Evolutionary conservation across 2,329 filamentous ascomycete genomes (phyloP), one percentile per base, ranked within the genome.

Genomic region (Cercospora berteroae): DNA sequence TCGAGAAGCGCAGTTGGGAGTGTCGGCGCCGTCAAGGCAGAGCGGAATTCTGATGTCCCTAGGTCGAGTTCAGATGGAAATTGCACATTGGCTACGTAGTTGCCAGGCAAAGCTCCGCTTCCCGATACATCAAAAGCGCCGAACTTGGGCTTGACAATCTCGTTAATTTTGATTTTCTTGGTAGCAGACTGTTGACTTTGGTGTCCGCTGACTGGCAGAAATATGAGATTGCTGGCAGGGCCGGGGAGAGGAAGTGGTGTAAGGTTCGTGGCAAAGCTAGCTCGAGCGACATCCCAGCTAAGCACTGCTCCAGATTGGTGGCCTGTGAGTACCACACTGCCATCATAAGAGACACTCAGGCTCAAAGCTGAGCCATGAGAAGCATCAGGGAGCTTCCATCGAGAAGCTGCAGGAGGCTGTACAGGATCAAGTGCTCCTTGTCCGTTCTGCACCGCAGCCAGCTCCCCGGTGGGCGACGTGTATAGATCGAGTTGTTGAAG

Each of bases 401-500:
- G 74, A 8, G 78, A 78, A 56, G 77, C 75, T 16, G 74, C 63
- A 2, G 78, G 67, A 13, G 81, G 80, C 63, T 82, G 81, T 8
- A 83, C 73, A 77, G 68, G 81, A 50, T 70, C 71, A 16, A 69
- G 56, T 10, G 73, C 68, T 31, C 69, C 60, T 8, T 36, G 50
- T 12, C 60, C 70, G 58, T 71, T 70, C n/a, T 75, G 71, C 2
- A 74, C 64, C 18, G 72, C 64, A 63, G 70, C 67, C 33, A 70
- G 16, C 8, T 55, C 52, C 23, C 67, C 58, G 5, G 25, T 58
- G 10, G 60, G 52, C 80, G 74, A 81, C 27, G 58, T 52, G 65
- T 71, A 94, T 76, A 98, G 87, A 74, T 97, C 91, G 18, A 96
- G 82, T 13, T 91, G 85, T 77, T 93, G 94, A 18, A 97, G 81